phyloP scores from a whole-genome alignment of 768 basidiomycete species.

The Boletus vermiculosoides region DNA sequence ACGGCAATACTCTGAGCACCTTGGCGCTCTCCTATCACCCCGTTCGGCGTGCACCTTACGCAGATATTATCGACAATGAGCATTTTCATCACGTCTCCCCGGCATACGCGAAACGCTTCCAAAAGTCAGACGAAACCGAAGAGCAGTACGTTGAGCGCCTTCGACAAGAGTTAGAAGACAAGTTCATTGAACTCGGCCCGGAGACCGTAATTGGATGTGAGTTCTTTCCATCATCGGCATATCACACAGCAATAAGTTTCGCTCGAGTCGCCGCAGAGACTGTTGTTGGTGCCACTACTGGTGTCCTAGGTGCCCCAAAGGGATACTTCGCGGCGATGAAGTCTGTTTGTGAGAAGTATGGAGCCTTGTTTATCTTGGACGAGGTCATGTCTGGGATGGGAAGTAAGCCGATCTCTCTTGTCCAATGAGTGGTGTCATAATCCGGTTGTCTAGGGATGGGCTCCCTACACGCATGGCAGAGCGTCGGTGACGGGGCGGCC shows the following conservation, averaged over 20 bases:
- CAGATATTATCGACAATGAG: constrained; percentile 56
- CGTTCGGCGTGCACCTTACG: constrained; percentile 65
- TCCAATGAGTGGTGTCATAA: not conserved
- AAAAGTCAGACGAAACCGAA: constrained; percentile 65
- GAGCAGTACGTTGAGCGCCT: constrained; percentile 79
- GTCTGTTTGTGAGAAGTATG: constrained; percentile 75
- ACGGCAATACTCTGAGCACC: constrained; percentile 79
- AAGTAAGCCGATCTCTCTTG: constrained; percentile 46
- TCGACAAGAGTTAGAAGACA: constrained; percentile 78
- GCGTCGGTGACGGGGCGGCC: constrained; percentile 69
- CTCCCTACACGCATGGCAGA: constrained; percentile 83
- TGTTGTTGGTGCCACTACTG: constrained; percentile 84
- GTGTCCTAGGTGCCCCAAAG: constrained; percentile 71
- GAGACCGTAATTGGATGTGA: constrained; percentile 80
- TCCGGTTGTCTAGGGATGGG: constrained; percentile 63
- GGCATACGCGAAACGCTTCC: constrained; percentile 81
- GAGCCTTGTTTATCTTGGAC: constrained; percentile 75
- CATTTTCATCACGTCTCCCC: constrained; percentile 87
- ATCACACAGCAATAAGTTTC: not conserved
- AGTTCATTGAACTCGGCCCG: constrained; percentile 79
- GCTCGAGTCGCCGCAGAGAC: constrained; percentile 75
- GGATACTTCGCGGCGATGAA: constrained; percentile 88
- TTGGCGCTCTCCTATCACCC: constrained; percentile 70
- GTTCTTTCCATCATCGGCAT: constrained; percentile 24
- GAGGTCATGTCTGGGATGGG: constrained; percentile 95